Evolutionary conservation across 208 protist genomes (phyloP).

Genomic region (Crithidia thermophila): DNA sequence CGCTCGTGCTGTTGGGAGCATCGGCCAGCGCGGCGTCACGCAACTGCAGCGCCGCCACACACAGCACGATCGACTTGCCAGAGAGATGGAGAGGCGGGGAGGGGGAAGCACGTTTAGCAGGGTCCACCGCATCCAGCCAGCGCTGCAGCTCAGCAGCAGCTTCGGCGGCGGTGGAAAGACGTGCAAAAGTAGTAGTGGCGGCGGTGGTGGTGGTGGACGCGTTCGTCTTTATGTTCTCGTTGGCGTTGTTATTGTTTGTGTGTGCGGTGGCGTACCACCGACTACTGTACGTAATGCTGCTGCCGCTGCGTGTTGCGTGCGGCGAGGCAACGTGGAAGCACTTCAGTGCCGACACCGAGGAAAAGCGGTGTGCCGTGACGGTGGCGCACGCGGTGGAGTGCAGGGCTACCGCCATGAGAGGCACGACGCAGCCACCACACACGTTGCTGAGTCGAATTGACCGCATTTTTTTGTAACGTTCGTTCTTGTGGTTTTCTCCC

Average conservation of each 20-base stretch:
- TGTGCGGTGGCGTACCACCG: conserved; percentile 7
- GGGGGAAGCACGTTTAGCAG: not conserved
- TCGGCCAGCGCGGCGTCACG: not conserved
- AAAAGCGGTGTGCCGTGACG: not conserved
- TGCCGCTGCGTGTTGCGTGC: no score
- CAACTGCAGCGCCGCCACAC: conserved; percentile 24
- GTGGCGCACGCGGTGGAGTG: no score
- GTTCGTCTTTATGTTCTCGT: not conserved
- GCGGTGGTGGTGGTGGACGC: not conserved
- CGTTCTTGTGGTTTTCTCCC: no score
- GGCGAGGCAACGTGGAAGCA: no score
- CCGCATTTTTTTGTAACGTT: no score
- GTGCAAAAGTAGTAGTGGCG: not conserved
- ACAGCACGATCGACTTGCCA: conserved; percentile 31
- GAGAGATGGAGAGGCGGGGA: not conserved
- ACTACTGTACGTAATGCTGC: not conserved
- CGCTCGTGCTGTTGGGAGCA: not conserved
- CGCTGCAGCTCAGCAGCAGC: conserved; percentile 22
- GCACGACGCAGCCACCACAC: not conserved
- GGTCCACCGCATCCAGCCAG: not conserved
- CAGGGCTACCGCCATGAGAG: not conserved
- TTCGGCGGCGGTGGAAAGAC: conserved; percentile 15
- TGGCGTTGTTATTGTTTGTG: not conserved
- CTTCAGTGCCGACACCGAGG: no score
- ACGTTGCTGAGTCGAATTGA: conserved; percentile 1